phyloP scores from a whole-genome alignment of 2,329 filamentous ascomycete species.

The Allantophomopsis lycopodina region DNA sequence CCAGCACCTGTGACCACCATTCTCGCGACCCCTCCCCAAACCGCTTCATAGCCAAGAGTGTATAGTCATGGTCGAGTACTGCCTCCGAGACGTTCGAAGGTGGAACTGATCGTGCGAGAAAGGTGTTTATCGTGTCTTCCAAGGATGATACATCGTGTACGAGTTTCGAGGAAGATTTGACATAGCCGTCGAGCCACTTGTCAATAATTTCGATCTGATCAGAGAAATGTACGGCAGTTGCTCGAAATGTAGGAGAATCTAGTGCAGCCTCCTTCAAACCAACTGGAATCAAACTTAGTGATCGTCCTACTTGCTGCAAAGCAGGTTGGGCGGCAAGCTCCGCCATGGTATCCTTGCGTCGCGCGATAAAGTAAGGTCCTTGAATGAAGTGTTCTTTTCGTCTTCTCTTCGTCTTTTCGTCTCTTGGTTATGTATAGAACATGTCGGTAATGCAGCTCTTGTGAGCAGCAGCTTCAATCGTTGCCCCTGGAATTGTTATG shows the following conservation, averaged over 20 bases:
- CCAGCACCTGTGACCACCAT: slow-evolving; percentile 69
- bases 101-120: slow-evolving; percentile 64
- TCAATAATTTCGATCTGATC: slow-evolving; percentile 89
- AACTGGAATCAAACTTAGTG: slow-evolving; percentile 42
- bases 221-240: slow-evolving; percentile 70
- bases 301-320: slow-evolving; percentile 7
- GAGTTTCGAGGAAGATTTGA: slow-evolving; percentile 47
- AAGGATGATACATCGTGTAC: slow-evolving; percentile 55
- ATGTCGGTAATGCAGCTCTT: no score
- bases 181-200: slow-evolving; percentile 72
- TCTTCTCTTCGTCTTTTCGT: no score
- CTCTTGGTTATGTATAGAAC: no score
- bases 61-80: slow-evolving; percentile 90
- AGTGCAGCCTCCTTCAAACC: slow-evolving; percentile 87
- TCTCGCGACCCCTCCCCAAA: slow-evolving; percentile 78
- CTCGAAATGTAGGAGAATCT: slow-evolving; percentile 91
- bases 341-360: not conserved
- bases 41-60: slow-evolving; percentile 70
- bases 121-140: slow-evolving; percentile 66
- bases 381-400: no score
- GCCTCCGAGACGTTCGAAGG: slow-evolving; percentile 65
- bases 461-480: no score
- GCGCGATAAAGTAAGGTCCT: no score
- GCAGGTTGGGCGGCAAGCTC: not conserved
- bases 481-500: no score